Conservation (phyloP, 805 yeast genomes). For the Metschnikowia orientalis region DNA sequence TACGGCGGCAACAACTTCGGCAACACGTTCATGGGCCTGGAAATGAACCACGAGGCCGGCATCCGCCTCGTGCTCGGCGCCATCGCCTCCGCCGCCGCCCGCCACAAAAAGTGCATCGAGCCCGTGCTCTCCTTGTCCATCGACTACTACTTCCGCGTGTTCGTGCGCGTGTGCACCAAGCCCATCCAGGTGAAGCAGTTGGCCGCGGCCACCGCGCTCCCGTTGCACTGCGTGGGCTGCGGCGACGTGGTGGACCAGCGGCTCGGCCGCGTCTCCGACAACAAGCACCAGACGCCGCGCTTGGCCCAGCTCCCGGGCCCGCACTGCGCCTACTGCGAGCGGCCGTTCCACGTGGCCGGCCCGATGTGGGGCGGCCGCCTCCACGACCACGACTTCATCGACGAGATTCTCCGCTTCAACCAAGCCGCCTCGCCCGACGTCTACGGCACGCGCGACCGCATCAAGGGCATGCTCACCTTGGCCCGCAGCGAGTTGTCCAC, state of each 20-base stretch:
- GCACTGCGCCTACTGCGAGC: conserved; percentile 67
- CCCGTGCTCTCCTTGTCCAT: conserved; percentile 83
- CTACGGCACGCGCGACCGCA: conserved; percentile 78
- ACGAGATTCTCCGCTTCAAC: conserved; percentile 56
- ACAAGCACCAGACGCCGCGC: conserved; percentile 52
- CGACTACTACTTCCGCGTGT: conserved; percentile 87
- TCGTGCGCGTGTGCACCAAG: conserved; percentile 69
- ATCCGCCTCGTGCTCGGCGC: conserved; percentile 74
- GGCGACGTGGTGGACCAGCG: conserved; percentile 67
- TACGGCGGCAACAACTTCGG: conserved; percentile 92
- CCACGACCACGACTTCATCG: conserved; percentile 66
- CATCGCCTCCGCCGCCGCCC: conserved; percentile 81
- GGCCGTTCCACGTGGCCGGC: conserved; percentile 75
- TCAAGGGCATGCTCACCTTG: conserved; percentile 87
- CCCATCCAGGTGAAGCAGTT: conserved; percentile 80
- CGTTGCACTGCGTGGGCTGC: conserved; percentile 86
- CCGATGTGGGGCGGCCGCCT: conserved; percentile 93
- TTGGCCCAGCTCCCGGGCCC: conserved; percentile 58
- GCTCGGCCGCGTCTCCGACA: conserved; percentile 56
- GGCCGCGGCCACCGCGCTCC: conserved; percentile 70
- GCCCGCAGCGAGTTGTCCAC: conserved; percentile 63
- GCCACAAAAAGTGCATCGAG: conserved; percentile 79
- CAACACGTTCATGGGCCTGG: conserved; percentile 45
- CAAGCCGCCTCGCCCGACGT: conserved; percentile 45
- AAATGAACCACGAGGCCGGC: conserved; percentile 91